Evolutionary conservation across 768 basidiomycete species (phyloP), one percentile per base, ranked within the genome.

Genomic region (Melanogaster broomeanus): DNA sequence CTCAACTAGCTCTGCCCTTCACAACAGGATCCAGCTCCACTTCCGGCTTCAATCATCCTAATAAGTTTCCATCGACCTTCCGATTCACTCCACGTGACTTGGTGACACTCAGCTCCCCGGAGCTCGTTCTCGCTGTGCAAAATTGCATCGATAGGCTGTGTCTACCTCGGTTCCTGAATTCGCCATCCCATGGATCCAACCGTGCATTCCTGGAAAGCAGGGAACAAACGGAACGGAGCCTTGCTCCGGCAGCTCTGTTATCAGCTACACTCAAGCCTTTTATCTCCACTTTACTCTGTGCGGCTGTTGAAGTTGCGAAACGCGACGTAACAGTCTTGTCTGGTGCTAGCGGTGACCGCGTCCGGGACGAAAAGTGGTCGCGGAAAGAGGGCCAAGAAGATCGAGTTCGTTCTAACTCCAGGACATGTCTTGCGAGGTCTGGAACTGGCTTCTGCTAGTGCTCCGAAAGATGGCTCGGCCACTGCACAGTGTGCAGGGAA

Each of bases 341-440:
- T 27, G 59, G 47, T 34, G 16, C 28, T 42, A 57, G 51, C 34
- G 63, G n/a, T 65, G 4, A 43, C 58, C 45, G 51, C 45, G 21
- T 59, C 61, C 18, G 55, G 44, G 31, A 51, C 49, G 24, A 64
- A 57, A 51, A 38, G 43, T 24, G 51, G 55, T 25, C 58, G 63
- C 25, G 48, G 61, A 48, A 61, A 53, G 49, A 64, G 53, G 48
- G 44, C n/a, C 51, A 67, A 61, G 18, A 63, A 57, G 52, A 35
- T 57, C 46, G 53, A 59, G 9, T 58, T 65, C 11, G 43, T 72
- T 40, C 60, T 77, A 40, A 73, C 74, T 1, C 76, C 74, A 3
- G 60, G 68, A 28, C 76, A 77, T 51, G 48, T 77, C 38, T 45
- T 74, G 43, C 72, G 73, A n/a, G 75, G 74, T 30, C 51, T 77